These are phyloP conservation scores for Termitomyces heimii DNA, from an alignment of 768 basidiomycete species.

Conservation along the genomic window DNA sequence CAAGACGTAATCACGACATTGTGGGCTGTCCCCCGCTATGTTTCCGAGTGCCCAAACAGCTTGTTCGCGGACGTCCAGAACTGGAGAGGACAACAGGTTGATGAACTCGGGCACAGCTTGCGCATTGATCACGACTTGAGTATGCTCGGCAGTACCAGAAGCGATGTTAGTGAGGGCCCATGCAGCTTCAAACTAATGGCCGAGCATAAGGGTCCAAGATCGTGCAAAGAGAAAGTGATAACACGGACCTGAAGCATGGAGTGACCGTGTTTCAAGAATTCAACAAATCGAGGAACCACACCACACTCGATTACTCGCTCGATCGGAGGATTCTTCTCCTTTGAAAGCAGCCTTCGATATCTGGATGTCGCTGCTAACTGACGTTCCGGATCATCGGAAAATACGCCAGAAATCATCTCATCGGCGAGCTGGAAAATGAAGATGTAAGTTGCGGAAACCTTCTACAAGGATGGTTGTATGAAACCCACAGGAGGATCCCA, in stretches of 20 bases:
- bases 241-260: conserved; percentile 75
- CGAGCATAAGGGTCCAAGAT: not conserved
- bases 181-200: conserved; percentile 83
- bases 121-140: conserved; percentile 93
- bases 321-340: conserved; percentile 99
- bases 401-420: conserved; percentile 91
- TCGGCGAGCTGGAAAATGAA: conserved; percentile 56
- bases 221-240: not conserved
- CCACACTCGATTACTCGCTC: conserved; percentile 97
- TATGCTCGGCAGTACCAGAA: conserved; percentile 97
- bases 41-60: conserved; percentile 99
- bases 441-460: conserved; percentile 10
- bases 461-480: conserved; percentile 9
- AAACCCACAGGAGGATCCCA: conserved; percentile 76
- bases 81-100: conserved; percentile 88
- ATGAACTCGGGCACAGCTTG: conserved; percentile 97
- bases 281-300: conserved; percentile 95
- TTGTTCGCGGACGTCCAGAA: conserved; percentile 96
- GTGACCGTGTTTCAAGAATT: conserved; percentile 78
- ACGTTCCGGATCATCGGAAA: conserved; percentile 84
- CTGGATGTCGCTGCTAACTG: conserved; percentile 97
- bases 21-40: conserved; percentile 97
- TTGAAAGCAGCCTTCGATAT: conserved; percentile 97
- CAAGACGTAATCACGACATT: conserved; percentile 95
- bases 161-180: conserved; percentile 99